phyloP scores from a whole-genome alignment of 768 basidiomycete genomes.

The Amanita pseudoporphyria region DNA sequence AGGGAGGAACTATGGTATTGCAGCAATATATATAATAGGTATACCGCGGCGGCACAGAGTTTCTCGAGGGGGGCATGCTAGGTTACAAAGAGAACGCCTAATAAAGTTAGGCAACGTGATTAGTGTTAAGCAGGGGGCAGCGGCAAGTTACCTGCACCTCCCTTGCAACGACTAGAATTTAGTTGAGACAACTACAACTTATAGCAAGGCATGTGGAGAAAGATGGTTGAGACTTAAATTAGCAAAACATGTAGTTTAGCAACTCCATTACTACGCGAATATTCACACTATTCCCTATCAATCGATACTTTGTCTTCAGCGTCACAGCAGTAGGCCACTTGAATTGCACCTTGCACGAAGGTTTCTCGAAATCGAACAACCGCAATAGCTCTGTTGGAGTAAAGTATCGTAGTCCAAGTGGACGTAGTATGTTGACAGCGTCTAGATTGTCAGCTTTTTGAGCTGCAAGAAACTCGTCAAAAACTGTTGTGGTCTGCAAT shows the following conservation, averaged over 20 bases:
- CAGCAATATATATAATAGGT: no score
- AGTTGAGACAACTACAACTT: no score
- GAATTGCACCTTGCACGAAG: conserved; percentile 23
- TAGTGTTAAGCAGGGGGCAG: no score
- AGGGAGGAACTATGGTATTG: no score
- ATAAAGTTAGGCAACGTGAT: no score
- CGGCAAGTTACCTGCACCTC: no score
- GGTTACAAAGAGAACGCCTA: no score
- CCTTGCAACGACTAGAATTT: no score
- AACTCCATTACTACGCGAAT: conserved; percentile 59
- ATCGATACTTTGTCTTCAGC: conserved; percentile 59
- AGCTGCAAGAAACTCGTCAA: conserved; percentile 42
- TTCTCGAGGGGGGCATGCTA: no score
- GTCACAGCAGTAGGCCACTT: conserved; percentile 57
- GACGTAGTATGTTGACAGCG: conserved; percentile 44
- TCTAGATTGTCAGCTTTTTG: conserved; percentile 28
- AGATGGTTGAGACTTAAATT: conserved; percentile 5
- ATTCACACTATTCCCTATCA: conserved; percentile 81
- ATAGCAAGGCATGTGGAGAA: not conserved
- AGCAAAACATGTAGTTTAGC: conserved; percentile 45
- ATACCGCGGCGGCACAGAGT: no score
- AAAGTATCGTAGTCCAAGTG: conserved; percentile 66
- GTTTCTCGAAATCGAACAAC: conserved; percentile 48
- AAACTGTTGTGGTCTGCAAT: conserved; percentile 48
- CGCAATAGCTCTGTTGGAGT: conserved; percentile 63